Conservation (phyloP, 495 filamentous ascomycete genomes). For the Xylaria acuta region DNA sequence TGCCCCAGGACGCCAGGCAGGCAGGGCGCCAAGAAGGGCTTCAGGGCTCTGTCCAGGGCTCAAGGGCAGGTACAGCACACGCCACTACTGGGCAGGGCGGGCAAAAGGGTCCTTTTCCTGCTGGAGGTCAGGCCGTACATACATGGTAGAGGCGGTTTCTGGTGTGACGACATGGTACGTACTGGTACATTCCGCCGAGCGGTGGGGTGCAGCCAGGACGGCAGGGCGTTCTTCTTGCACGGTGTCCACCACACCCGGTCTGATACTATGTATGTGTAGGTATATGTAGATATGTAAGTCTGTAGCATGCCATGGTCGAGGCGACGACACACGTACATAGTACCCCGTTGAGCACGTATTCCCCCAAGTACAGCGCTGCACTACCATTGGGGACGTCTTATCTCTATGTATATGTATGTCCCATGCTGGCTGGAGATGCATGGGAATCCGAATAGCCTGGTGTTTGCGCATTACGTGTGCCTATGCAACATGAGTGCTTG, state of each 20-base stretch:
- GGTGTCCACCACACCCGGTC: background rate
- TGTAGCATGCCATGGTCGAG: background rate
- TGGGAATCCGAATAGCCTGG: background rate
- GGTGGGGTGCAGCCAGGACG: background rate
- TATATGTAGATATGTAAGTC: background rate
- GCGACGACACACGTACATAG: background rate
- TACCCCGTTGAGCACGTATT: background rate
- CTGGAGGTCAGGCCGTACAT: background rate
- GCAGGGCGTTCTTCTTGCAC: background rate
- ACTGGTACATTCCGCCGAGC: background rate
- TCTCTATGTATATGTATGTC: too few species aligned
- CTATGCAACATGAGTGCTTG: background rate
- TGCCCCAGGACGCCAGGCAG: too few species aligned
- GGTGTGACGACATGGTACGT: slow-evolving; percentile 3
- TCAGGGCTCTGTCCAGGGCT: background rate
- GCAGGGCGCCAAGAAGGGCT: slow-evolving; percentile 5
- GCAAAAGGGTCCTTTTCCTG: slow-evolving; percentile 2
- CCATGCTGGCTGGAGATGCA: background rate
- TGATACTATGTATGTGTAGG: background rate
- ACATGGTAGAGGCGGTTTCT: background rate
- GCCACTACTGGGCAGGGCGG: background rate
- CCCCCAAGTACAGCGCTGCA: background rate
- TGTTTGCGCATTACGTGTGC: background rate
- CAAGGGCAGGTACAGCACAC: background rate
- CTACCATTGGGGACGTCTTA: background rate